phyloP scores from a whole-genome alignment of 2,329 filamentous ascomycete species.

The Magnaporthiopsis rhizophila region DNA sequence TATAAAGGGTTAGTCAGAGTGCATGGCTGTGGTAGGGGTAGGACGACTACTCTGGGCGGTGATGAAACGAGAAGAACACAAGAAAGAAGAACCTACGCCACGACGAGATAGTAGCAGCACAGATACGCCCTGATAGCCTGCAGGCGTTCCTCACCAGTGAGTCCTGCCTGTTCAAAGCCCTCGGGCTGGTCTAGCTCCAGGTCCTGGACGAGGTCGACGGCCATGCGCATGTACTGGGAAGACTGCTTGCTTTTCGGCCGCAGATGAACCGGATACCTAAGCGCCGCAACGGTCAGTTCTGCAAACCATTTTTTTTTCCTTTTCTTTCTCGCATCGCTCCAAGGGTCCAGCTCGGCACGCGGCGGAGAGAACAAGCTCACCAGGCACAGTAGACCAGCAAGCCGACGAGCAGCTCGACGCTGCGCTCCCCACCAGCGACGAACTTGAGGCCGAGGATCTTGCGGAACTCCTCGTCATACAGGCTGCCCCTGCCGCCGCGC shows the following conservation, averaged over 20 bases:
- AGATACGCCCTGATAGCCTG: conserved; percentile 38
- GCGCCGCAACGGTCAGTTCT: background rate
- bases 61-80: background rate
- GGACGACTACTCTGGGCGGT: background rate
- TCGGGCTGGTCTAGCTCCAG: conserved; percentile 36
- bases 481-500: conserved; percentile 43
- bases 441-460: conserved; percentile 49
- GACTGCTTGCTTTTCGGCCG: conserved; percentile 41
- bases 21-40: background rate
- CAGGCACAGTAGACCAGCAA: conserved; percentile 50
- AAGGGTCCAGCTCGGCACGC: background rate
- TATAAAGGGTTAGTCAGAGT: background rate
- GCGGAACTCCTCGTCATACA: conserved; percentile 51
- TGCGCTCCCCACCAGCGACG: conserved; percentile 48
- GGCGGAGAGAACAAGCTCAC: conserved; percentile 23
- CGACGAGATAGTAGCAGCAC: conserved; percentile 33
- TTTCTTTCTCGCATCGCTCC: background rate
- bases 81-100: conserved; percentile 25
- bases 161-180: conserved; percentile 14
- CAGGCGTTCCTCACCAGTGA: conserved; percentile 22
- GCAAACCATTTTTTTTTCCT: background rate
- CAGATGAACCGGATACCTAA: conserved; percentile 49
- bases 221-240: conserved; percentile 44
- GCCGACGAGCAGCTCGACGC: conserved; percentile 47
- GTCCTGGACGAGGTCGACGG: conserved; percentile 39